Evolutionary conservation across 2,329 filamentous ascomycete species (phyloP), one percentile per base, ranked within the genome.

Genomic region (Colletotrichum brevisporum): DNA sequence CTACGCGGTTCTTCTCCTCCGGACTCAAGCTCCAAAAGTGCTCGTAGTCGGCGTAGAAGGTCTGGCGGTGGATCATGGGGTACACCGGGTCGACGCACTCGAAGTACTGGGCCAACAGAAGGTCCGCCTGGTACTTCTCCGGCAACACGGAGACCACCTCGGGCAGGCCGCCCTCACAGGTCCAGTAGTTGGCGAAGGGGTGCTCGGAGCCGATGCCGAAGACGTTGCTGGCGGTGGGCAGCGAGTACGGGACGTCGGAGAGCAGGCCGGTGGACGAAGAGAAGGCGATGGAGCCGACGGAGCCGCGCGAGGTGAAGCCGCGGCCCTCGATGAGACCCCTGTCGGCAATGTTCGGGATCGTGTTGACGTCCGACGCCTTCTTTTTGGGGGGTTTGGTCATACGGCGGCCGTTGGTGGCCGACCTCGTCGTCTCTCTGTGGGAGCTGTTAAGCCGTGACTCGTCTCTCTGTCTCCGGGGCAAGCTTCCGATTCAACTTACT

Each of bases 181-280:
- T 95, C 93, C 93, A 95, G 79, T 95, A 95, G 76, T 95, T 95
- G 75, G 91, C 90, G 76, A 94, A 94, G 0, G 92, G 92, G 76
- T 94, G 92, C 76, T 94, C 91, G 0, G 91, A 90, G 15, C 91
- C 92, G 71, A 94, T 90, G n/a, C 92, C 92, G 76, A 95, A 95
- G 63, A 94, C 91, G 72, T 93, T 94, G 63, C 91, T 93, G 1
- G 91, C 90, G 6, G 90, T 90, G 10, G 91, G 88, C 50, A 88
- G 85, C 0, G 92, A 92, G 76, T 92, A 92, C 0, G 92, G 91
- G 3, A 94, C 87, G 75, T 93, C 90, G 58, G 92, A 93, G 53
- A 94, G 83, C 12, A 94, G 83, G 21, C 88, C 88, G 8, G 84
- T 88, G 4, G 88, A 89, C 15, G 86, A 82, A 36, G 87, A 85